Evolutionary conservation across 1,284 basidiomycete species (phyloP).

Genomic region (Rhodofomes roseus): DNA sequence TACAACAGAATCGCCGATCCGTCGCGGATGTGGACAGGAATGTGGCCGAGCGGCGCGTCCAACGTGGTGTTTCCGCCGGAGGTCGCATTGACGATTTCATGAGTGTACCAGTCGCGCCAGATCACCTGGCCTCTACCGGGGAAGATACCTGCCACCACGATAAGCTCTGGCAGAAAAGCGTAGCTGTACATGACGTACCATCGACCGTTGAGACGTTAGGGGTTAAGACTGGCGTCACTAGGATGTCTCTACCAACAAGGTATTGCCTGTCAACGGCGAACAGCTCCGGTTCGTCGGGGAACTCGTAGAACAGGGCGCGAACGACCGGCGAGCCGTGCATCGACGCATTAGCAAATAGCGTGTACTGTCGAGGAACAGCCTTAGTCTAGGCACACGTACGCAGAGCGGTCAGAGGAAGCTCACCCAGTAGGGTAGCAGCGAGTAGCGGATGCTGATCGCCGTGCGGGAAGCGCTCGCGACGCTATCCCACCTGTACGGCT

Average conservation of each 20-base stretch:
- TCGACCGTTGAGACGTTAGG: slow-evolving; percentile 54
- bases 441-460: slow-evolving; percentile 66
- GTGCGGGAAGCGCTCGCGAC: slow-evolving; percentile 69
- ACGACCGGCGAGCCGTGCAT: slow-evolving; percentile 62
- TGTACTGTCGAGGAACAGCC: slow-evolving; percentile 48
- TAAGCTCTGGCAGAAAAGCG: neutral
- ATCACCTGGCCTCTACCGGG: slow-evolving; percentile 54
- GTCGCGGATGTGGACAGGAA: slow-evolving; percentile 65
- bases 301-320: slow-evolving; percentile 74
- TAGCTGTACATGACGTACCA: slow-evolving; percentile 29
- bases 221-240: slow-evolving; percentile 70
- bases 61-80: slow-evolving; percentile 42
- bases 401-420: slow-evolving; percentile 16
- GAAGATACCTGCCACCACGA: slow-evolving; percentile 45
- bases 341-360: slow-evolving; percentile 70
- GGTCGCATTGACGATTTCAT: slow-evolving; percentile 43
- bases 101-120: slow-evolving; percentile 80
- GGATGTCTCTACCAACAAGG: slow-evolving; percentile 62
- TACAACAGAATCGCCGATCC: slow-evolving; percentile 58
- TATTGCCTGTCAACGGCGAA: slow-evolving; percentile 68
- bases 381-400: slow-evolving; percentile 2
- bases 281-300: slow-evolving; percentile 63
- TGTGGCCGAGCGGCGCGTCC: slow-evolving; percentile 58
- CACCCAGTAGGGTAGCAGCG: slow-evolving; percentile 74
- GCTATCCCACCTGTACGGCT: slow-evolving; percentile 74